phyloP scores from a whole-genome alignment of 140 eudicot genomes.

The Anethum foeniculum region DNA sequence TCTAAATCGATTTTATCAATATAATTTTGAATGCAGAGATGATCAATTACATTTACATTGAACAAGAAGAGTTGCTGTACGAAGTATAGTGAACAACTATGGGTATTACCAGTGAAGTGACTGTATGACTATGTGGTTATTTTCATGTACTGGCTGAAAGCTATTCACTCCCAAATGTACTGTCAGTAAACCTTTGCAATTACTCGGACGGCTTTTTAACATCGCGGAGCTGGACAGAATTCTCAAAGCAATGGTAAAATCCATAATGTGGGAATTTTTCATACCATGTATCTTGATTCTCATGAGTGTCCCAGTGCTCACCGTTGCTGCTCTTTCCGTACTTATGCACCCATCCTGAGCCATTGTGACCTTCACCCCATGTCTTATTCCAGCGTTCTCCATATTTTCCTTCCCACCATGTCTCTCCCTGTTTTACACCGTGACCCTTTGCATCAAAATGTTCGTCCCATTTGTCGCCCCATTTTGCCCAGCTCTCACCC shows the following conservation, averaged over 20 bases:
- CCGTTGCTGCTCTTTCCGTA: conserved; percentile 89
- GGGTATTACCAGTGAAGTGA: neutral
- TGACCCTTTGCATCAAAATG: conserved; percentile 52
- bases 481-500: conserved; percentile 86
- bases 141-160: neutral
- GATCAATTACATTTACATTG: neutral
- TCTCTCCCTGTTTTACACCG: conserved; percentile 95
- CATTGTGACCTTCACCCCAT: conserved; percentile 95
- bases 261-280: conserved; percentile 80
- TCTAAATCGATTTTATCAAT: neutral
- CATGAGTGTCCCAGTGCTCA: conserved; percentile 97
- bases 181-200: neutral
- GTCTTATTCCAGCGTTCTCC: conserved; percentile 90
- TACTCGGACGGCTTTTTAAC: conserved; percentile 47
- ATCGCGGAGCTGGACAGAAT: conserved; percentile 69
- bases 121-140: neutral
- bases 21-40: neutral
- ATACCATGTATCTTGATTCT: conserved; percentile 77
- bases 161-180: neutral
- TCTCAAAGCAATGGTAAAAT: conserved; percentile 75
- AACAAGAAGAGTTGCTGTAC: neutral
- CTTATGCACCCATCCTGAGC: conserved; percentile 92
- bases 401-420: conserved; percentile 84
- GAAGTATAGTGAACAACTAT: neutral
- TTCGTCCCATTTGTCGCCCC: conserved; percentile 99